These are phyloP conservation scores for Didymella pinodella DNA, from an alignment of 2,329 filamentous ascomycete genomes.

Conservation along the genomic window DNA sequence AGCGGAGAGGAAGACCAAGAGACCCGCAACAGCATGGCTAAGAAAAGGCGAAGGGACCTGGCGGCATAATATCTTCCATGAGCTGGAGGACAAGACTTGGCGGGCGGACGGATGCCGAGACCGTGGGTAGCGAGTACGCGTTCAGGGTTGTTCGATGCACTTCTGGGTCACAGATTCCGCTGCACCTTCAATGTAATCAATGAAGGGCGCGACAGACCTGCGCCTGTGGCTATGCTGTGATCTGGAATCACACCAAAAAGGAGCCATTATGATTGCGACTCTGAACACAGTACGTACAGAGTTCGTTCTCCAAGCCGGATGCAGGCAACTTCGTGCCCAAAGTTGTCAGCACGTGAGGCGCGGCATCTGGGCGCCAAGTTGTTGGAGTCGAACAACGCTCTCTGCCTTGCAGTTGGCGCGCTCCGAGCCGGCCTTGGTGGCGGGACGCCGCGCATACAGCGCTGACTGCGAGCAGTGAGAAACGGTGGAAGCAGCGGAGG, in stretches of 20 bases:
- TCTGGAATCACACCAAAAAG: conserved; percentile 2
- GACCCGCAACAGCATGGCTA: conserved; percentile 22
- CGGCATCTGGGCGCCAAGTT: conserved; percentile 28
- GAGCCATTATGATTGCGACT: conserved; percentile 2
- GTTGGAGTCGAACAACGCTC: conserved; percentile 18
- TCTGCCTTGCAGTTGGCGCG: conserved; percentile 24
- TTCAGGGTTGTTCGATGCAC: conserved; percentile 17
- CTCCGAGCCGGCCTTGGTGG: conserved; percentile 20
- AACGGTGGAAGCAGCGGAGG: conserved; percentile 15
- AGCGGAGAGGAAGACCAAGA: conserved; percentile 24
- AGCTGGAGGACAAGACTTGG: conserved; percentile 45
- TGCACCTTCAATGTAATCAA: conserved; percentile 20
- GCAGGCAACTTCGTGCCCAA: conserved; percentile 21
- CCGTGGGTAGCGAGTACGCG: conserved; percentile 9
- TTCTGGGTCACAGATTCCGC: conserved; percentile 9
- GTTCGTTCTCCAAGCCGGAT: conserved; percentile 23
- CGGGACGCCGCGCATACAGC: conserved; percentile 8
- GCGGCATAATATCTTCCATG: conserved; percentile 41
- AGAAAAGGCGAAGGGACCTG: conserved; percentile 22
- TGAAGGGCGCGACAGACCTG: conserved; percentile 3
- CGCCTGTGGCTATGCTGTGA: conserved; percentile 12
- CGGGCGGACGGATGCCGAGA: conserved; percentile 26
- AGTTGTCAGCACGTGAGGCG: conserved; percentile 25
- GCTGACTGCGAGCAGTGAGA: conserved; percentile 1
- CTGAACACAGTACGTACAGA: background rate